Evolutionary conservation across 805 yeast species (phyloP), one percentile per base, ranked within the genome.

Genomic region (Cyberlindnera americana): DNA sequence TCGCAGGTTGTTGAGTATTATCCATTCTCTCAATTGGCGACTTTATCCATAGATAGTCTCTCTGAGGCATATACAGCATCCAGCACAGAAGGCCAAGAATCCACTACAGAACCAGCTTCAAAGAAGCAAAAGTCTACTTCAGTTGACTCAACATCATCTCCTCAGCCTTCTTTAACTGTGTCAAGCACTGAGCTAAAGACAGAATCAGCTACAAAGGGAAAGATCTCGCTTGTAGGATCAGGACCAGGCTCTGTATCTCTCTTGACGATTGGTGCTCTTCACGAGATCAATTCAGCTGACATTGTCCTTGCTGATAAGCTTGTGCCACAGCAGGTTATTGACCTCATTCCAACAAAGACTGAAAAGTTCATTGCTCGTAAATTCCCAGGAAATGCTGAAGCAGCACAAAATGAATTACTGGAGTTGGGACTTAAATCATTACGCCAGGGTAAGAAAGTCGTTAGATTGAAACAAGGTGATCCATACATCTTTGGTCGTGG

Each of bases 401-500:
- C 75, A 34, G 98, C 98, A 0, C 98, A 91, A 61, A 74, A 83
- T 44, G 96, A 91, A 61, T 70, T 91, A 31, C 65, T 88, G 24
- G 66, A 71, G n/a, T 59, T 81, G 48, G 97, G 96, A 0, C 62
- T 91, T 14, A 72, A 71, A 24, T 82, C 80, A 1, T 60, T 88
- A 19, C 48, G 67, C 19, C 61, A 70, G 37, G 96, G 96, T 13
- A 71, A 77, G 53, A 78, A 77, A 41, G 96, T 91, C 2, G 95
- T 91, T 3, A 70, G 98, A 43, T 72, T 91, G 50, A 91, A 91
- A 61, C 98, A 91, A 64, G 98, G 98, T 24, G 98, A 91, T 60
- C 98, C 98, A 9, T 91, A 88, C 61, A 85, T 91, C 23, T 91
- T 87, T 59, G 98, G 98, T 4, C 77, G 98, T 47, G 98, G 98